Conservation (phyloP, 1,139 yeast species). For the Fermentozyma sake region DNA sequence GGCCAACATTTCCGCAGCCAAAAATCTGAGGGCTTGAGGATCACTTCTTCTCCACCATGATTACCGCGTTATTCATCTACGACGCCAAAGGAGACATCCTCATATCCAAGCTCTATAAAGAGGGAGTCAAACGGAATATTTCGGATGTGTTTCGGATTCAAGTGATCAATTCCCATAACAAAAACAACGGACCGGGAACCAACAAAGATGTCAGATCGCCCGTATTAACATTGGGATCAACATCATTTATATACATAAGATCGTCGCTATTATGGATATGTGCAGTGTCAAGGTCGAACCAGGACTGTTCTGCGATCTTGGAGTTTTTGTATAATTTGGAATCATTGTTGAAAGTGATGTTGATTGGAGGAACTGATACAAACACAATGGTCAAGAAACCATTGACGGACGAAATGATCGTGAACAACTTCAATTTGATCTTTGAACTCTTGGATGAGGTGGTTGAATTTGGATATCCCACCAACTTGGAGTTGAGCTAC, state of each 20-base stretch:
- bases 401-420: slow-evolving; percentile 27
- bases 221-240: slow-evolving; percentile 84
- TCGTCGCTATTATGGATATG: slow-evolving; percentile 74
- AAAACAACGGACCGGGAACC: slow-evolving; percentile 10
- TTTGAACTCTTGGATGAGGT: slow-evolving; percentile 78
- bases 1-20: too few species aligned
- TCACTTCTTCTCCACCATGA: slow-evolving; percentile 39
- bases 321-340: slow-evolving; percentile 72
- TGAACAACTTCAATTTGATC: slow-evolving; percentile 57
- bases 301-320: slow-evolving; percentile 74
- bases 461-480: slow-evolving; percentile 80
- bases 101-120: slow-evolving; percentile 59
- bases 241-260: slow-evolving; percentile 79
- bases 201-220: slow-evolving; percentile 60
- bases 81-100: slow-evolving; percentile 84
- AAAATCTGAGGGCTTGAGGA: too few species aligned
- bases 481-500: slow-evolving; percentile 53
- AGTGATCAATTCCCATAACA: slow-evolving; percentile 52
- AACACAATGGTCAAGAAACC: slow-evolving; percentile 7
- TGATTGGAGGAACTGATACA: slow-evolving; percentile 14
- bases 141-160: slow-evolving; percentile 92
- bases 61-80: slow-evolving; percentile 73
- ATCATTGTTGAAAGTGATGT: slow-evolving; percentile 29
- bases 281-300: slow-evolving; percentile 83
- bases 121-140: slow-evolving; percentile 45